Evolutionary conservation across 306 rosid species (phyloP).

Genomic region (Vigna radiata): DNA sequence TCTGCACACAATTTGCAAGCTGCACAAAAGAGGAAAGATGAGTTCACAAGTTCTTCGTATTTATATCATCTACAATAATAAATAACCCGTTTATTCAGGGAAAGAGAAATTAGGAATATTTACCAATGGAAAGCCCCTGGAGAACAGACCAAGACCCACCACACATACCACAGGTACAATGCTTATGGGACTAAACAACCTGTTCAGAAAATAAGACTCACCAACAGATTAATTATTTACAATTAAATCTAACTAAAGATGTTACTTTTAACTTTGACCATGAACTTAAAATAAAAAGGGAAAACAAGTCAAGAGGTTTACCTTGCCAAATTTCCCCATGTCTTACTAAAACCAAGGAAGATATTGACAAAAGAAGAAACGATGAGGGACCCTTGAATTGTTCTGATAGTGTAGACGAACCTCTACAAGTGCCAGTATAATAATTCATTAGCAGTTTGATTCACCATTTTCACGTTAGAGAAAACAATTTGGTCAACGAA

Average conservation of each 20-base stretch:
- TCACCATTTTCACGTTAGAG: conserved; percentile 11
- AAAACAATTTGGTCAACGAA: conserved; percentile 21
- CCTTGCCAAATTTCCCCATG: conserved; percentile 81
- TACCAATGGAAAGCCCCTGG: conserved; percentile 92
- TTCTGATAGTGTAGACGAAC: conserved; percentile 71
- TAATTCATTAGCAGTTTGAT: conserved; percentile 17
- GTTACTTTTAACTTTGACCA: neutral
- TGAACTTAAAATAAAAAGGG: neutral
- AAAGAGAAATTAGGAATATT: conserved; percentile 32
- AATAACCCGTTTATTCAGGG: conserved; percentile 24
- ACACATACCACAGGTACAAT: conserved; percentile 79
- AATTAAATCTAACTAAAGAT: neutral
- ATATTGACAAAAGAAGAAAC: conserved; percentile 81
- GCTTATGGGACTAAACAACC: conserved; percentile 75
- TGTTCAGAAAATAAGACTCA: conserved; percentile 47
- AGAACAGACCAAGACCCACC: conserved; percentile 84
- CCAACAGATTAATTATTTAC: conserved; percentile 5
- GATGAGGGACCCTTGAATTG: conserved; percentile 89
- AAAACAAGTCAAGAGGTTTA: conserved; percentile 37
- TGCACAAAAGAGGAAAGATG: conserved; percentile 49
- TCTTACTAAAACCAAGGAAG: conserved; percentile 74
- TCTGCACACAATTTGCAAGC: conserved; percentile 87
- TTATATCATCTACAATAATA: neutral
- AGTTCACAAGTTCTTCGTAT: conserved; percentile 29
- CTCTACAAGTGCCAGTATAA: conserved; percentile 62